phyloP scores from a whole-genome alignment of 2,329 filamentous ascomycete species.

The Diaporthe sp. region DNA sequence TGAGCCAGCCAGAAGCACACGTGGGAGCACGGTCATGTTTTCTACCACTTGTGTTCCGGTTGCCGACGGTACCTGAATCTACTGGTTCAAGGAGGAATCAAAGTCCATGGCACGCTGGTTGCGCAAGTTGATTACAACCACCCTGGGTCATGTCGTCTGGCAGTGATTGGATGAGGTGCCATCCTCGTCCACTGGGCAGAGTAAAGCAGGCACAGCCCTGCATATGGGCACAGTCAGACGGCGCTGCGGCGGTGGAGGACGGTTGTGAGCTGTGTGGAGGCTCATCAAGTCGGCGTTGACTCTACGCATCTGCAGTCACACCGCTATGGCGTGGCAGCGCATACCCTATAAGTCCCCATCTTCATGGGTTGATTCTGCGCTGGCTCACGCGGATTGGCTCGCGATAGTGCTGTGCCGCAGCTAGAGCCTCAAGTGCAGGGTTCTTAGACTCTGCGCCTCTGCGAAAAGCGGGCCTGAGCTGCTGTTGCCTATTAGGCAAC shows the following conservation, averaged over 20 bases:
- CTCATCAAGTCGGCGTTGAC: neutral
- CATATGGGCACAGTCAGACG: neutral
- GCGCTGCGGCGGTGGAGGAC: neutral
- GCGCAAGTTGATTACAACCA: neutral
- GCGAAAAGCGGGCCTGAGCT: neutral
- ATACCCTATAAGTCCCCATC: neutral
- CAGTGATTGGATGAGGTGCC: no score
- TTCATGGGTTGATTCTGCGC: neutral
- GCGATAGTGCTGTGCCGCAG: neutral
- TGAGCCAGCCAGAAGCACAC: neutral
- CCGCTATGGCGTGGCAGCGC: neutral
- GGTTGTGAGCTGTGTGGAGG: neutral
- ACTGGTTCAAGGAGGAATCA: neutral
- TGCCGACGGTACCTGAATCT: neutral
- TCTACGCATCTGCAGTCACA: conserved; percentile 3
- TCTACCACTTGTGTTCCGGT: neutral
- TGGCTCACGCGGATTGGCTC: conserved; percentile 12
- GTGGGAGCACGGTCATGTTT: neutral
- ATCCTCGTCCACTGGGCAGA: neutral
- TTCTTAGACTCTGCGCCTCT: neutral
- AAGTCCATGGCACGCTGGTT: neutral
- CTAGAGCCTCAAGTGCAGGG: conserved; percentile 9
- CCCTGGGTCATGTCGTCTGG: neutral
- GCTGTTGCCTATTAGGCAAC: conserved; percentile 17
- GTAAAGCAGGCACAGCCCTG: neutral